phyloP scores from a whole-genome alignment of 345 rosid genomes.

The Rhodamnia rubescens region DNA sequence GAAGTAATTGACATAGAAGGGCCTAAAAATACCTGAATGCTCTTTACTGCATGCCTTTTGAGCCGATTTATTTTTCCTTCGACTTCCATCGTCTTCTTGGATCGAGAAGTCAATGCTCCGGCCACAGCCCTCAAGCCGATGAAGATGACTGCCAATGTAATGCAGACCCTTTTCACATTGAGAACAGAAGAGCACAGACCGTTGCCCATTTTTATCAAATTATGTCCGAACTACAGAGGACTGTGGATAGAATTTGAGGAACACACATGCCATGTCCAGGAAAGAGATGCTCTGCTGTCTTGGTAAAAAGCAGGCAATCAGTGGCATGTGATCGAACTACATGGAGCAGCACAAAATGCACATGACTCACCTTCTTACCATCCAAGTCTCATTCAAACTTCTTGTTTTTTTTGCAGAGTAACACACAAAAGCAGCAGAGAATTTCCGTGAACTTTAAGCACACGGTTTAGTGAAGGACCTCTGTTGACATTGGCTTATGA shows the following conservation, averaged over 20 bases:
- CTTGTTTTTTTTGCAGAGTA: accelerated
- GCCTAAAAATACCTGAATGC: conserved; percentile 22
- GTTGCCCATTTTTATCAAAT: neutral
- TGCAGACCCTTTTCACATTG: neutral
- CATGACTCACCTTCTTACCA: conserved; percentile 35
- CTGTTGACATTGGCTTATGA: neutral
- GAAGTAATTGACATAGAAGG: neutral
- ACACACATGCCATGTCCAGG: neutral
- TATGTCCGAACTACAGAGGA: neutral
- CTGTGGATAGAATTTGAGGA: neutral
- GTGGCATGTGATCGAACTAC: neutral
- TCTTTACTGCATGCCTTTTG: conserved; percentile 11
- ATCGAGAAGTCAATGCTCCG: neutral
- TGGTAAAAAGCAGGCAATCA: neutral
- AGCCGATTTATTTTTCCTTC: neutral
- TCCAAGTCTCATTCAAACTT: conserved; percentile 1
- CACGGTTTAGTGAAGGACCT: neutral
- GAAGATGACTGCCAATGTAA: neutral
- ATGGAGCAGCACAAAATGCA: conserved; percentile 1
- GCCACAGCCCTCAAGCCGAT: neutral
- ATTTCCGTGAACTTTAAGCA: neutral
- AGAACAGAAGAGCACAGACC: neutral
- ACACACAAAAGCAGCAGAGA: neutral
- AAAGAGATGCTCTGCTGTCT: neutral
- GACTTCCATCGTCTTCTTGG: neutral